phyloP scores from a whole-genome alignment of 495 filamentous ascomycete species.

The Aspergillus mulundensis region DNA sequence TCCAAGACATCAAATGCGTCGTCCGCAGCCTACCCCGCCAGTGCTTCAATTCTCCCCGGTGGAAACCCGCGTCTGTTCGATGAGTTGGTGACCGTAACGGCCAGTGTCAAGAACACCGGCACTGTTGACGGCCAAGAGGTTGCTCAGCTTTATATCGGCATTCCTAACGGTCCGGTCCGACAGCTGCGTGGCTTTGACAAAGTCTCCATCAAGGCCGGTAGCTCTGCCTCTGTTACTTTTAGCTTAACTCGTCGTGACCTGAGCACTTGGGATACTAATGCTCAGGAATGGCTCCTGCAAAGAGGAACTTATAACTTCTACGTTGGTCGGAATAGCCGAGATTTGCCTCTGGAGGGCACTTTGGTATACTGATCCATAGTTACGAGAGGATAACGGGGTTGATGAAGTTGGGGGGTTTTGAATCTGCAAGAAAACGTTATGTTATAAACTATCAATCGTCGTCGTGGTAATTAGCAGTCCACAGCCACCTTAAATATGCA shows the following conservation, averaged over 20 bases:
- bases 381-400: no score
- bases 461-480: no score
- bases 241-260: slow-evolving; percentile 60
- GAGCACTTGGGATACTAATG: slow-evolving; percentile 60
- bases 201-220: slow-evolving; percentile 37
- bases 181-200: slow-evolving; percentile 69
- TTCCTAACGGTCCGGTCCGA: slow-evolving; percentile 45
- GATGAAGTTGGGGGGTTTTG: no score
- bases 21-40: slow-evolving; percentile 4
- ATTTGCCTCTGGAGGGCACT: slow-evolving; percentile 7
- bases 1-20: not conserved
- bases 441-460: no score
- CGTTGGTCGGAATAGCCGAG: slow-evolving; percentile 36
- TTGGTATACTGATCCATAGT: slow-evolving; percentile 11
- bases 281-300: slow-evolving; percentile 58
- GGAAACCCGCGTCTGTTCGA: slow-evolving; percentile 60
- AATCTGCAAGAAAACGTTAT: no score
- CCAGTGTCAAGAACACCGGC: slow-evolving; percentile 50
- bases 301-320: slow-evolving; percentile 37
- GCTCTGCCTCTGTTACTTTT: slow-evolving; percentile 45
- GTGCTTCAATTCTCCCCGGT: slow-evolving; percentile 41
- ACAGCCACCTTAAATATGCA: no score
- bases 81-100: slow-evolving; percentile 46
- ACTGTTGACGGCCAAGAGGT: slow-evolving; percentile 51
- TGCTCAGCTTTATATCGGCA: slow-evolving; percentile 52